These are phyloP conservation scores for Colletotrichum sp. DNA, from an alignment of 2,329 filamentous ascomycete species.

Conservation along the genomic window DNA sequence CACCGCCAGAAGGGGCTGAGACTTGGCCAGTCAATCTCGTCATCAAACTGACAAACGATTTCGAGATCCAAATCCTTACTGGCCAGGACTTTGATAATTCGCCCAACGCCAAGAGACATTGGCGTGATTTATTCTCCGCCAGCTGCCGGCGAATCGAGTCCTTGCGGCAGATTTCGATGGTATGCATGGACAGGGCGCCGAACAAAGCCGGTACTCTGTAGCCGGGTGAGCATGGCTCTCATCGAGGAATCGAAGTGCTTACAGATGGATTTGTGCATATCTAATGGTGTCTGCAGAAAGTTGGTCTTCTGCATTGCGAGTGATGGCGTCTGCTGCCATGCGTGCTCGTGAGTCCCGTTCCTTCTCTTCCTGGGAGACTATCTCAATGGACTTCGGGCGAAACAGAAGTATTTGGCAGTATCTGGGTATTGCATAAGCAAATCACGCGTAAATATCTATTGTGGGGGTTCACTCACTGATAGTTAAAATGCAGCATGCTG, in stretches of 20 bases:
- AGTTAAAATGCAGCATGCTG: not conserved
- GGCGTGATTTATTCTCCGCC: not conserved
- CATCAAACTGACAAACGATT: not conserved
- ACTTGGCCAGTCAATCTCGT: slow-evolving; percentile 1
- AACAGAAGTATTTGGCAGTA: slow-evolving; percentile 1
- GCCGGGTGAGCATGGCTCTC: not conserved
- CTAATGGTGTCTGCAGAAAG: not conserved
- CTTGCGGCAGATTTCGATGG: not conserved
- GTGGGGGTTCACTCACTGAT: not conserved
- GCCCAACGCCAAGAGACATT: not conserved
- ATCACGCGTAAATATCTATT: fast-evolving
- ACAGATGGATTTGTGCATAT: not conserved
- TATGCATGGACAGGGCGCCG: slow-evolving; percentile 1
- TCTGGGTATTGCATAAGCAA: not conserved
- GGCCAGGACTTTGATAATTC: slow-evolving; percentile 10
- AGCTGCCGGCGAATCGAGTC: not conserved
- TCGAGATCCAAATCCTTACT: not conserved
- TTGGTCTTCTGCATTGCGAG: slow-evolving; percentile 10
- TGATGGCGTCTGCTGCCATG: slow-evolving; percentile 1
- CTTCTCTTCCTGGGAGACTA: not conserved
- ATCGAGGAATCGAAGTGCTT: not conserved
- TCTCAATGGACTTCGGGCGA: not conserved
- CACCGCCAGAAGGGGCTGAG: not conserved
- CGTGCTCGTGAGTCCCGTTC: not conserved
- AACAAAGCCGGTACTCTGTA: slow-evolving; percentile 2